These are phyloP conservation scores for Thuja plicata DNA, from an alignment of 83 land plant genomes.

Conservation along the genomic window DNA sequence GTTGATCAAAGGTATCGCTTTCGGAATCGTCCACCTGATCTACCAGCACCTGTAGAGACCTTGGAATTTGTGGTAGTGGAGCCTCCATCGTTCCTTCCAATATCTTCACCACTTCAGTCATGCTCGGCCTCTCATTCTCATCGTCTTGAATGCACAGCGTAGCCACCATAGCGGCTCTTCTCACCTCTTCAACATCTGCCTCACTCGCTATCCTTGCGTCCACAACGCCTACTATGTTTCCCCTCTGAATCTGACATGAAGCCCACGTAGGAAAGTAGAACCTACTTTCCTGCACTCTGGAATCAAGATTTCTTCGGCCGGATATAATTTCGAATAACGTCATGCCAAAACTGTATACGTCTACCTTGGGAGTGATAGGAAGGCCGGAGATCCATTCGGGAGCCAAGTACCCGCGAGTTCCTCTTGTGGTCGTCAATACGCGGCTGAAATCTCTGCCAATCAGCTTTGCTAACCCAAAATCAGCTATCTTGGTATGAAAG, in stretches of 20 bases:
- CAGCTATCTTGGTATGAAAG: slow-evolving; percentile 38
- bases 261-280: slow-evolving; percentile 25
- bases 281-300: background rate
- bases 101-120: slow-evolving; percentile 33
- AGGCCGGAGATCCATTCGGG: slow-evolving; percentile 35
- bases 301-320: slow-evolving; percentile 21
- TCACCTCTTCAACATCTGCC: slow-evolving; percentile 16
- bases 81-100: slow-evolving; percentile 27
- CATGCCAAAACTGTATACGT: slow-evolving; percentile 55
- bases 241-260: background rate
- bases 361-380: slow-evolving; percentile 35
- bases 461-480: slow-evolving; percentile 56
- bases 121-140: slow-evolving; percentile 29
- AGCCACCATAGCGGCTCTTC: slow-evolving; percentile 21
- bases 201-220: slow-evolving; percentile 19
- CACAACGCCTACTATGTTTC: slow-evolving; percentile 12
- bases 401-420: slow-evolving; percentile 50
- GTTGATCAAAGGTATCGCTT: too few species aligned
- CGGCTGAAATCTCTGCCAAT: slow-evolving; percentile 26
- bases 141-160: slow-evolving; percentile 45
- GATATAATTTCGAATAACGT: slow-evolving; percentile 36
- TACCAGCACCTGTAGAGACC: background rate
- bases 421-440: slow-evolving; percentile 30
- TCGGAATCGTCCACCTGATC: too few species aligned
- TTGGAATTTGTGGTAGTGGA: slow-evolving; percentile 21